Evolutionary conservation across 2,329 filamentous ascomycete genomes (phyloP).

Genomic region (Scleromitrula shiraiana): DNA sequence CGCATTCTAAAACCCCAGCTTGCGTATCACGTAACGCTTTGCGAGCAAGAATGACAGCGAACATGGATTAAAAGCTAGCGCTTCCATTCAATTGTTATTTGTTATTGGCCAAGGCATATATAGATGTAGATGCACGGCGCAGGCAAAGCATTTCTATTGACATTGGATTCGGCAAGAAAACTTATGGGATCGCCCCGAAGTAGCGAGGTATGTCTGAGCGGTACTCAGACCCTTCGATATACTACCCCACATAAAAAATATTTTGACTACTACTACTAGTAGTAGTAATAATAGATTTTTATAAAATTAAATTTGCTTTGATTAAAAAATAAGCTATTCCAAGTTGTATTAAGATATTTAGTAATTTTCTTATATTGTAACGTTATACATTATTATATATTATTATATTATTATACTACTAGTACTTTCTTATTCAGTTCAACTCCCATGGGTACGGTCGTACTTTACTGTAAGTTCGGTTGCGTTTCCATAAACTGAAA

Average conservation of each 20-base stretch:
- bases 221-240: background rate
- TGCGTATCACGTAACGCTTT: constrained; percentile 5
- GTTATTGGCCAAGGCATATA: too few relatives aligned
- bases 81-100: background rate
- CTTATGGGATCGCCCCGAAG: background rate
- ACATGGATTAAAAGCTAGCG: constrained; percentile 1
- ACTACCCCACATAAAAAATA: background rate
- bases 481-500: too few relatives aligned
- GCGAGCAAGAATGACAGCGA: background rate
- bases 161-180: background rate
- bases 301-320: too few relatives aligned
- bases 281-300: background rate
- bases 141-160: constrained; percentile 1
- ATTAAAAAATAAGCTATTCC: too few relatives aligned
- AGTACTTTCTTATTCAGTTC: too few relatives aligned
- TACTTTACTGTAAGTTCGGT: too few relatives aligned
- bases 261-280: background rate
- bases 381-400: too few relatives aligned
- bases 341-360: too few relatives aligned
- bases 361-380: too few relatives aligned
- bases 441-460: too few relatives aligned
- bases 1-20: constrained; percentile 9
- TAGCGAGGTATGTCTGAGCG: constrained; percentile 5
- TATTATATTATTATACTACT: too few relatives aligned
- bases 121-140: background rate